Conservation (phyloP, 306 rosid species). For the Citrullus amarus region DNA sequence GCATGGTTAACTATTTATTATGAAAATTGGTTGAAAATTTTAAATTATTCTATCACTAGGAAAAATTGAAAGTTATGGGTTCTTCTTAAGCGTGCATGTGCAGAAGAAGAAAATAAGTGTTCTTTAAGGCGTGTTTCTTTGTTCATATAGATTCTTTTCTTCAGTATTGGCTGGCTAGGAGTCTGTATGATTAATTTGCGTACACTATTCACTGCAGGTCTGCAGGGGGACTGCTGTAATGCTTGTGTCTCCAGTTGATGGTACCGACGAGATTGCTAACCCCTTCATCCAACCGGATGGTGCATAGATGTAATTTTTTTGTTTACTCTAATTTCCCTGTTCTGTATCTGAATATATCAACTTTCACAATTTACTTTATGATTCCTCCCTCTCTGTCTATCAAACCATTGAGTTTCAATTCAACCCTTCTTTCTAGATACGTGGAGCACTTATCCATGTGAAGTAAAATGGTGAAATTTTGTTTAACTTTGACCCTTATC, state of each 20-base stretch:
- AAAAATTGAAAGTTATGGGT: not conserved
- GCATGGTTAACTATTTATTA: not conserved
- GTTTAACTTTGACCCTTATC: not conserved
- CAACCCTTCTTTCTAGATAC: not conserved
- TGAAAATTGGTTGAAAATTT: not conserved
- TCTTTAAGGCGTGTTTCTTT: not conserved
- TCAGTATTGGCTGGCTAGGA: not conserved
- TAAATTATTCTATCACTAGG: not conserved
- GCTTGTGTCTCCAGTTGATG: slow-evolving; percentile 98
- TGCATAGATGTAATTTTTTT: not conserved
- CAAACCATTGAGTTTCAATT: not conserved
- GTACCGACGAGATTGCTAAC: slow-evolving; percentile 95
- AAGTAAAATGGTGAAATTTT: slow-evolving; percentile 4
- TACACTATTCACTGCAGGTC: slow-evolving; percentile 40
- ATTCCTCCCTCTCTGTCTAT: not conserved
- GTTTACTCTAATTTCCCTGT: not conserved
- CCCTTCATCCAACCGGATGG: slow-evolving; percentile 92
- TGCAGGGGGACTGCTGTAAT: slow-evolving; percentile 99
- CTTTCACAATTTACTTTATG: not conserved
- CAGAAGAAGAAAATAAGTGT: not conserved
- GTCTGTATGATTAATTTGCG: not conserved
- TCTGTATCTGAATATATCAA: not conserved
- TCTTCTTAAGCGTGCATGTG: not conserved
- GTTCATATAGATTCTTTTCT: not conserved
- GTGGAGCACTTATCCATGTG: not conserved